A percentile compares a stretch with the other conserved stretches of the same genome.
Conservation (phyloP, 495 filamentous ascomycete genomes). For the Pseudoneurospora amorphoporcata region DNA sequence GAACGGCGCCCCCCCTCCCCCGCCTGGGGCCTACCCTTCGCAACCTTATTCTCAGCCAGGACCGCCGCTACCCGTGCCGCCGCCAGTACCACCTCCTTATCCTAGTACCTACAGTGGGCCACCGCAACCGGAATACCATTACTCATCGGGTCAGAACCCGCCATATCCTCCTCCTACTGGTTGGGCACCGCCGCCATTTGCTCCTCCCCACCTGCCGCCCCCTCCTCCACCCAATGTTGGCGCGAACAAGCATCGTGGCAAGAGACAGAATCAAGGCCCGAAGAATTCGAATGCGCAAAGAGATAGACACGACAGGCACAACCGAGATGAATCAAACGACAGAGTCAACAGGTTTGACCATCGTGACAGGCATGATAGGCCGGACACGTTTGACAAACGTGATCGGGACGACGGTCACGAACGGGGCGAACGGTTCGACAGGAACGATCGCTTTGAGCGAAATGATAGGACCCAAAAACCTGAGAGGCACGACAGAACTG, state of each 20-base stretch:
- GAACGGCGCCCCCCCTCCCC: constrained; percentile 11
- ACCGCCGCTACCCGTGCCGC: constrained; percentile 13
- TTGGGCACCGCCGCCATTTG: constrained; percentile 13
- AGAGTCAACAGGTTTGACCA: background rate
- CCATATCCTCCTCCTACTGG: constrained; percentile 14
- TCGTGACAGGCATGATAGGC: background rate
- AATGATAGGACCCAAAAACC: background rate
- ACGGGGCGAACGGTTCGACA: background rate
- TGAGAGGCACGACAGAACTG: background rate
- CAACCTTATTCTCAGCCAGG: constrained; percentile 11
- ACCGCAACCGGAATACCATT: constrained; percentile 18
- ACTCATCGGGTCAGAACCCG: constrained; percentile 9
- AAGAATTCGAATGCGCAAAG: constrained; percentile 3
- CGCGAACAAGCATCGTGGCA: constrained; percentile 8
- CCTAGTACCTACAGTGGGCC: constrained; percentile 14
- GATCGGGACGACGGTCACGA: background rate
- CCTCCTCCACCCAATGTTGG: constrained; percentile 5
- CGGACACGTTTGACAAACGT: background rate
- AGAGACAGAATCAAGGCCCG: constrained; percentile 12
- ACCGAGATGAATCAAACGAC: background rate
- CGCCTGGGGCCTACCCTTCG: constrained; percentile 10
- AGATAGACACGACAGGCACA: constrained; percentile 5
- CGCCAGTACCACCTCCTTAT: constrained; percentile 19
- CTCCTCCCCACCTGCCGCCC: constrained; percentile 9
- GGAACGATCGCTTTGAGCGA: background rate